Percentiles rank a stretch among this genome's conserved stretches.
phyloP scores from a whole-genome alignment of 2,329 filamentous ascomycete species.

The Trichophyton verrucosum region DNA sequence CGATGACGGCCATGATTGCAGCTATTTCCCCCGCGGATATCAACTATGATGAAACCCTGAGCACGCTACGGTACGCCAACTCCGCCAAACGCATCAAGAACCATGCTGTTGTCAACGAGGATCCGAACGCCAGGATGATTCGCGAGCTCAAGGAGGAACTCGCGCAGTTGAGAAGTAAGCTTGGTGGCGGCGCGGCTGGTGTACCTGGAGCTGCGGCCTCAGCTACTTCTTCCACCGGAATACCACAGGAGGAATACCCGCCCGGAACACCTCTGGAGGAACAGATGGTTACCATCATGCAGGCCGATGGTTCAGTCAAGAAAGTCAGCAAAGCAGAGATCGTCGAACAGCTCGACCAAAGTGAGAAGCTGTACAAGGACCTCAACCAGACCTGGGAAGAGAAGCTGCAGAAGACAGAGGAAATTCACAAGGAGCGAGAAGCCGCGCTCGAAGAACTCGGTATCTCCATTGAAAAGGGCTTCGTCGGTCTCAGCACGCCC shows the following conservation, averaged over 20 bases:
- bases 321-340: constrained; percentile 98
- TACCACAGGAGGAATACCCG: constrained; percentile 70
- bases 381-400: constrained; percentile 99
- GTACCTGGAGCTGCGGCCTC: constrained; percentile 31
- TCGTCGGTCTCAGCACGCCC: constrained; percentile 84
- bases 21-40: constrained; percentile 97
- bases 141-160: constrained; percentile 93
- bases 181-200: constrained; percentile 45
- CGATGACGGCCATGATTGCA: constrained; percentile 99
- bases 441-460: constrained; percentile 89
- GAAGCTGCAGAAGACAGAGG: constrained; percentile 85
- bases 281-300: constrained; percentile 90
- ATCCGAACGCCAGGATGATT: constrained; percentile 98
- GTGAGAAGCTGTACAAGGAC: constrained; percentile 89
- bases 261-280: constrained; percentile 86
- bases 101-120: constrained; percentile 96
- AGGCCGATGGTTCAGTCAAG: constrained; percentile 72
- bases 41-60: constrained; percentile 96
- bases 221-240: constrained; percentile 34
- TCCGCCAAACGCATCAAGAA: constrained; percentile 99
- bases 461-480: constrained; percentile 98
- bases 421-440: constrained; percentile 95
- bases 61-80: constrained; percentile 90
- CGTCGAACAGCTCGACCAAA: constrained; percentile 87
- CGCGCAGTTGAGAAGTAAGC: constrained; percentile 70